These are phyloP conservation scores for Chaetomiaceae sp. DNA, from an alignment of 2,329 filamentous ascomycete genomes.

Conservation along the genomic window DNA sequence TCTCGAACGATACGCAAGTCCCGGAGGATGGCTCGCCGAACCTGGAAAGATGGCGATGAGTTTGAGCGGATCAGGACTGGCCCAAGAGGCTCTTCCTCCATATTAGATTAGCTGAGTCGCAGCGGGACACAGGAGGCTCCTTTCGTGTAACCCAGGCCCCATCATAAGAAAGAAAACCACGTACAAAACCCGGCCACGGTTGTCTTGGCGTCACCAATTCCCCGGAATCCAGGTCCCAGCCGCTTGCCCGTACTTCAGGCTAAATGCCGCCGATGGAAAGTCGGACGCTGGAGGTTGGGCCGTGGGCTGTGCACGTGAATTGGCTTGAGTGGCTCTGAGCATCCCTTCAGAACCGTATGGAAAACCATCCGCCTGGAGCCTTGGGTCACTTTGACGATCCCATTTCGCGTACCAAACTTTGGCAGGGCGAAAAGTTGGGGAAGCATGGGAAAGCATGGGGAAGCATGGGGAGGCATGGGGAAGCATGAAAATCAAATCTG, in stretches of 20 bases:
- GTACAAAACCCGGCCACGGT: neutral
- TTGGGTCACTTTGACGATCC: too few species aligned
- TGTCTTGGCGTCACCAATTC: too few species aligned
- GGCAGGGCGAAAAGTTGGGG: neutral
- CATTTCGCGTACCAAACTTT: neutral
- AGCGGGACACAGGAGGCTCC: neutral
- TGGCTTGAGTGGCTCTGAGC: neutral
- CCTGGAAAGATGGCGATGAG: neutral
- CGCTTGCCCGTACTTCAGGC: conserved; percentile 13
- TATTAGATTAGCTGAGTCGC: neutral
- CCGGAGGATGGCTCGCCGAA: neutral
- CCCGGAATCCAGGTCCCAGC: conserved; percentile 1
- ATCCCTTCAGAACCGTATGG: neutral
- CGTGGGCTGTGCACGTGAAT: neutral
- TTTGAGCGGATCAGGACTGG: too few species aligned
- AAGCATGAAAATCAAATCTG: too few species aligned
- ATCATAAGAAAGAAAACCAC: neutral
- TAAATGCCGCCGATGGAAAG: neutral
- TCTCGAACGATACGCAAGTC: neutral
- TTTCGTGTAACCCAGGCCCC: neutral
- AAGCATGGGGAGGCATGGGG: too few species aligned
- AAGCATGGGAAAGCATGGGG: neutral
- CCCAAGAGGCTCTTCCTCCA: too few species aligned
- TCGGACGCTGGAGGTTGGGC: too few species aligned
- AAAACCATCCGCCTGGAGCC: neutral